Percentiles rank a stretch among this genome's conserved stretches.
These are phyloP conservation scores for Fusarium sp. DNA, from an alignment of 2,329 filamentous ascomycete genomes.

Conservation along the genomic window DNA sequence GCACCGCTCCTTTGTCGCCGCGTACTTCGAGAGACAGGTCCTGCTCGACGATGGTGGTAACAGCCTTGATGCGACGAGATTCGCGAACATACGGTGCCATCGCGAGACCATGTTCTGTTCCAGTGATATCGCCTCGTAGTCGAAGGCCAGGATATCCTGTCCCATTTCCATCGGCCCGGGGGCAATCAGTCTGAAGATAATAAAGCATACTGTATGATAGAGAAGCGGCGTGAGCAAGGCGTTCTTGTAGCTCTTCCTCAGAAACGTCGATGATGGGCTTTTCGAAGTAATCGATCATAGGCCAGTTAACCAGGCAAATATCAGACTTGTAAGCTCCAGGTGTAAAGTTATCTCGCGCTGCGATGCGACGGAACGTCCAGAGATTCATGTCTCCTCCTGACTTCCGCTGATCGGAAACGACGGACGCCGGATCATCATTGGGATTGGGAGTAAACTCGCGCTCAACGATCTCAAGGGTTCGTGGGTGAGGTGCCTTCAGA, in stretches of 20 bases:
- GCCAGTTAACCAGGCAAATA: slow-evolving; percentile 51
- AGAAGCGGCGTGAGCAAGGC: slow-evolving; percentile 39
- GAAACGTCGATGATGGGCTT: slow-evolving; percentile 49
- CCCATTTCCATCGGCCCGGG: slow-evolving; percentile 45
- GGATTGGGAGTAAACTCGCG: slow-evolving; percentile 50
- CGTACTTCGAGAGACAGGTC: slow-evolving; percentile 45
- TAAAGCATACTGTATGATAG: slow-evolving; percentile 51
- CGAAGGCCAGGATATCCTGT: slow-evolving; percentile 48
- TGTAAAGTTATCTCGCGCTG: slow-evolving; percentile 44
- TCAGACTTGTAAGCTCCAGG: slow-evolving; percentile 46
- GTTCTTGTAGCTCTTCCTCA: slow-evolving; percentile 36
- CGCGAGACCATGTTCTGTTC: slow-evolving; percentile 49
- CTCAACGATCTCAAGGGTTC: slow-evolving; percentile 50
- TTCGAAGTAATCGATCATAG: slow-evolving; percentile 53
- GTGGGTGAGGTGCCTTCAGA: slow-evolving; percentile 47
- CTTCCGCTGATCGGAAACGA: slow-evolving; percentile 46
- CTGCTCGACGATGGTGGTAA: slow-evolving; percentile 48
- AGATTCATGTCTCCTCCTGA: slow-evolving; percentile 51
- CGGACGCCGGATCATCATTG: slow-evolving; percentile 45
- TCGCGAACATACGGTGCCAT: slow-evolving; percentile 52
- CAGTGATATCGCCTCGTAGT: slow-evolving; percentile 48
- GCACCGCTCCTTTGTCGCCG: slow-evolving; percentile 40
- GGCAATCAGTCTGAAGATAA: slow-evolving; percentile 49
- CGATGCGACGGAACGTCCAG: slow-evolving; percentile 50
- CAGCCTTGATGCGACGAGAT: slow-evolving; percentile 47